A percentile compares a stretch with the other conserved stretches of the same genome.
These are phyloP conservation scores for Penicillium hesseltinei DNA, from an alignment of 2,329 filamentous ascomycete species.

Conservation along the genomic window DNA sequence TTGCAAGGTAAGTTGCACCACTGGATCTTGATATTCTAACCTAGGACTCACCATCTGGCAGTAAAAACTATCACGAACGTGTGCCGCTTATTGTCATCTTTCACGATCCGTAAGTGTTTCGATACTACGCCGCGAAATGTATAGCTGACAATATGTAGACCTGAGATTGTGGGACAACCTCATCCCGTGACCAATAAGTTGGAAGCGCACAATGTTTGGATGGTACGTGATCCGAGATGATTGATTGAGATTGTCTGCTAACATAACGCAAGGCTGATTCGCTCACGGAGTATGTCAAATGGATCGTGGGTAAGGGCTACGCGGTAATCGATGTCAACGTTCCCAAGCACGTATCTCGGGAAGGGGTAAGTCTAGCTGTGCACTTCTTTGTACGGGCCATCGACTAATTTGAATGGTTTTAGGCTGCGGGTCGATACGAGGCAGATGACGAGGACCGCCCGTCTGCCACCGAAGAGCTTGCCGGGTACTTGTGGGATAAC, in stretches of 20 bases:
- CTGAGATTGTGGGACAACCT: constrained; percentile 66
- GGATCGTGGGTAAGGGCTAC: constrained; percentile 74
- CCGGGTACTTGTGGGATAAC: constrained; percentile 93
- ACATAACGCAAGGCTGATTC: constrained; percentile 67
- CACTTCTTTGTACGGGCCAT: background rate
- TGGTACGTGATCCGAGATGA: constrained; percentile 59
- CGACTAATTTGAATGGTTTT: background rate
- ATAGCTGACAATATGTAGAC: constrained; percentile 48
- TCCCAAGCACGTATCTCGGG: constrained; percentile 69
- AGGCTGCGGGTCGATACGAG: constrained; percentile 42
- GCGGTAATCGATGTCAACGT: constrained; percentile 90
- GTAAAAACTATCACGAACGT: constrained; percentile 62
- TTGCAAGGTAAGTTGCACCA: constrained; percentile 61
- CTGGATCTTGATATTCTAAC: background rate
- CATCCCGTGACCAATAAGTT: constrained; percentile 69
- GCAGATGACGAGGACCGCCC: constrained; percentile 53
- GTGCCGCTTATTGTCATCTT: constrained; percentile 78
- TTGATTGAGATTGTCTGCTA: constrained; percentile 20
- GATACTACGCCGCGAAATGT: background rate
- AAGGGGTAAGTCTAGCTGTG: constrained; percentile 51
- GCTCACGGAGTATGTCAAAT: constrained; percentile 76
- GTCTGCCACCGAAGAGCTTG: constrained; percentile 63
- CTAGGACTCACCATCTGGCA: constrained; percentile 26
- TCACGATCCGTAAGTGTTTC: constrained; percentile 73
- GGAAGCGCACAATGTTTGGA: constrained; percentile 81